These are phyloP conservation scores for Clarireedia paspali DNA, from an alignment of 2,329 filamentous ascomycete genomes.

Conservation along the genomic window DNA sequence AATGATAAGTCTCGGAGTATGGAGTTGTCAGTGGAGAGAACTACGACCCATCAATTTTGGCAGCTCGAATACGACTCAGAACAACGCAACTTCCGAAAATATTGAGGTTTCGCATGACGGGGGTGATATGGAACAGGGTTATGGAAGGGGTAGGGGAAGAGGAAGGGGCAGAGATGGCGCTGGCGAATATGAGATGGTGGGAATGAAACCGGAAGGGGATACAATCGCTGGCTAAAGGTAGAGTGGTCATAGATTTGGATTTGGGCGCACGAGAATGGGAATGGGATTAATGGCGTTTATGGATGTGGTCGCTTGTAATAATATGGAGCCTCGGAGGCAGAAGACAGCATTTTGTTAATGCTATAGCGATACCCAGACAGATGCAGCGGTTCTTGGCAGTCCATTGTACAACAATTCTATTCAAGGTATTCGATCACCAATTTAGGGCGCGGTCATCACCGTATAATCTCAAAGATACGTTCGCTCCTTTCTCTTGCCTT, in stretches of 20 bases:
- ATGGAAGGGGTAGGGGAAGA: conserved; percentile 41
- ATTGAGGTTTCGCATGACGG: conserved; percentile 13
- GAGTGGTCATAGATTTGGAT: not conserved
- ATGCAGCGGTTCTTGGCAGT: conserved; percentile 10
- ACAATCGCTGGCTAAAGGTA: conserved; percentile 10
- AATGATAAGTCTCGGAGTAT: conserved; percentile 70
- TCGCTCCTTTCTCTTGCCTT: conserved; percentile 18
- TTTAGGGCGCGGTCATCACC: not conserved
- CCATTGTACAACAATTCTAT: conserved; percentile 5
- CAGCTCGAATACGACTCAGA: conserved; percentile 35
- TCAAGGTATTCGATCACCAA: not conserved
- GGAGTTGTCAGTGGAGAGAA: conserved; percentile 88
- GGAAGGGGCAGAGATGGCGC: conserved; percentile 46
- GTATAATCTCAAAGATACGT: conserved; percentile 21
- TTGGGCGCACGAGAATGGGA: conserved; percentile 15
- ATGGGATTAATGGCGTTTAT: conserved; percentile 5
- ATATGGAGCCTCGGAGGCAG: not conserved
- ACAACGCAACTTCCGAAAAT: conserved; percentile 13
- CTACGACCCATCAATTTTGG: conserved; percentile 84
- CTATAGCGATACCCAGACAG: conserved; percentile 15
- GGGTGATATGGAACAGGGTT: conserved; percentile 25
- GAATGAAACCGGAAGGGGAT: conserved; percentile 35
- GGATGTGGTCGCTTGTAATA: not conserved
- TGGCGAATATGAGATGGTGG: conserved; percentile 59
- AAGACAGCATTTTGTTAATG: conserved; percentile 13